Base-by-base conservation (phyloP, 768 basidiomycete species). In the Ramaria rubella region DNA sequence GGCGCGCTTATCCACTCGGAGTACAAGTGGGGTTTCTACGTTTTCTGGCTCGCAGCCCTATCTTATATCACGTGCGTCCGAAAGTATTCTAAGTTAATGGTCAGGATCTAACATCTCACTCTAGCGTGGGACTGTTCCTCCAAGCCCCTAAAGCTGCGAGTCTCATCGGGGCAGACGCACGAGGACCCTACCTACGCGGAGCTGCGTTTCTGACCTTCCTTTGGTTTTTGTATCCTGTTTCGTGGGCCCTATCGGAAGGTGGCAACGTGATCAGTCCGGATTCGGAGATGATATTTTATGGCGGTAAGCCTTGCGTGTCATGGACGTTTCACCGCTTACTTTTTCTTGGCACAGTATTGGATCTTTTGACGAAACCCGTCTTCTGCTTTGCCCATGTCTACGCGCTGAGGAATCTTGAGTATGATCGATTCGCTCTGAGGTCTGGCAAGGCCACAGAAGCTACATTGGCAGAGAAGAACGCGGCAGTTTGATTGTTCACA, bases 191-290 rank as follows among this genome's bases (percentile, higher is more conserved):
- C 62, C 55, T 67, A 15, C 24, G 54, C n/a, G 72, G 73, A 17
- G 74, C 77, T 3, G 61, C 60, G 14, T 74, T 74, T 68, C 70
- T 83, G 59, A 70, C 75, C n/a, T 72, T 81, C 67, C 70, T 82
- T 60, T 81, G 79, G 77, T 55, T 77, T 56, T 61, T 80, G 17
- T 82, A 82, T 68, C 78, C 81, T 9, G 75, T 83, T 59, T 73
- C 72, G 24, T 82, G 81, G 81, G 80, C 75, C 48, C 69, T 78
- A 29, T 72, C 74, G 23, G 81, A 81, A 54, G 80, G 80, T 15
- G 70, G 72, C 5, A 77, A 81, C 65, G 71, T 69, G 55, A 82
- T 83, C 63, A 61, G 73, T 4, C 72, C 77, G 26, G 29, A 23
- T 19, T 24, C 23, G 24, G 45, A 46, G 29, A 46, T 46, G 45